phyloP scores from a whole-genome alignment of 139 green algal genomes.

The Chlorella sp. region DNA sequence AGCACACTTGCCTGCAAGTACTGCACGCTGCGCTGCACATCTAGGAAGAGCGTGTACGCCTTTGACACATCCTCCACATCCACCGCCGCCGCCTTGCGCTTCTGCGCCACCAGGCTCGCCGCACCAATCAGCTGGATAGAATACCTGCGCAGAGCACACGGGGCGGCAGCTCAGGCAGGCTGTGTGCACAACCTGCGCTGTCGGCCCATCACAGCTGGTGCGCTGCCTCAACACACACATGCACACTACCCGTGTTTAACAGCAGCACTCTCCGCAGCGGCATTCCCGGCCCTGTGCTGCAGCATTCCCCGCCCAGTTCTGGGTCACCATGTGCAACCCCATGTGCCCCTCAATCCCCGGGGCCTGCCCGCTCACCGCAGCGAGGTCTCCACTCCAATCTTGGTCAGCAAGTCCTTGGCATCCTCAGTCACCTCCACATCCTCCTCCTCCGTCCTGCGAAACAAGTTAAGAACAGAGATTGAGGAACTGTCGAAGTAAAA shows the following conservation, averaged over 20 bases:
- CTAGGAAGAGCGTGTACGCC: constrained; percentile 97
- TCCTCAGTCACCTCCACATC: constrained; percentile 86
- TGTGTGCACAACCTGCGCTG: too few species aligned
- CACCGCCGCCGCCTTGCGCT: constrained; percentile 87
- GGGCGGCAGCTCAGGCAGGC: too few species aligned
- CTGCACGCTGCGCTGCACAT: constrained; percentile 77
- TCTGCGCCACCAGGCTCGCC: constrained; percentile 80
- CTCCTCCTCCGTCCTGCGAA: constrained; percentile 67
- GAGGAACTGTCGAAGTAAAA: too few species aligned
- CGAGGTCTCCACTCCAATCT: constrained; percentile 93
- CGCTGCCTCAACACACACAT: too few species aligned
- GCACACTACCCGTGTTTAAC: too few species aligned
- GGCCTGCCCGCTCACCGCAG: constrained; percentile 60
- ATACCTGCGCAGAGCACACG: constrained; percentile 67
- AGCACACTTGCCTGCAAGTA: constrained; percentile 39
- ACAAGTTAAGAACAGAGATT: background rate
- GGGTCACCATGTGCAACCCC: too few species aligned
- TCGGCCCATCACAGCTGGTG: too few species aligned
- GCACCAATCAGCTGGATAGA: constrained; percentile 97
- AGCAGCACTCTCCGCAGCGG: too few species aligned
- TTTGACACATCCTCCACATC: constrained; percentile 94
- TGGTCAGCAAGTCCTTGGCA: constrained; percentile 94
- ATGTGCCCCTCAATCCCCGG: too few species aligned
- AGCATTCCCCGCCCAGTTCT: too few species aligned
- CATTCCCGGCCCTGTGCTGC: too few species aligned